Evolutionary conservation across 306 rosid species (phyloP).

Genomic region (Hippophae gyantsensis): DNA sequence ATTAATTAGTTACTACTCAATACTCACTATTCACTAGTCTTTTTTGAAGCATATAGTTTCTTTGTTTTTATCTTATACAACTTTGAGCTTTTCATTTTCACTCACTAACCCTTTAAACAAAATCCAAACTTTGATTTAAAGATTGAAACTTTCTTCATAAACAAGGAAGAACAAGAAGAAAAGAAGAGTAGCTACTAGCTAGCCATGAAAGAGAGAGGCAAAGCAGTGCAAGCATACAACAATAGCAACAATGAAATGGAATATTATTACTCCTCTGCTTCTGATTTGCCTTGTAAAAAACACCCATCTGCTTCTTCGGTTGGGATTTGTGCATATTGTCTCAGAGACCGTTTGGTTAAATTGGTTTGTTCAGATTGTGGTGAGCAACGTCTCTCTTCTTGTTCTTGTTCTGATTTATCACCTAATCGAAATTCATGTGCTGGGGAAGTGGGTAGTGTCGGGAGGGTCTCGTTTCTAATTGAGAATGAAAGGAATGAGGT

Average conservation of each 20-base stretch:
- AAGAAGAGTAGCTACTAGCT: conserved; percentile 7
- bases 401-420: conserved; percentile 89
- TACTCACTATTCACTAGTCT: background rate
- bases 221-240: conserved; percentile 42
- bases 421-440: conserved; percentile 76
- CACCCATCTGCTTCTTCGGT: conserved; percentile 77
- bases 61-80: background rate
- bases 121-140: conserved; percentile 15
- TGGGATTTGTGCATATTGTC: conserved; percentile 85
- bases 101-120: background rate
- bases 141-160: background rate
- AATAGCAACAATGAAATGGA: conserved; percentile 51
- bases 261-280: conserved; percentile 56
- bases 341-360: conserved; percentile 69
- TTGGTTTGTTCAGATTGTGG: conserved; percentile 98
- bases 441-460: conserved; percentile 84
- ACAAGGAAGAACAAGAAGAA: background rate
- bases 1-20: background rate
- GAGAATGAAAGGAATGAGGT: conserved; percentile 64
- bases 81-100: background rate
- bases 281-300: conserved; percentile 60
- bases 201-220: conserved; percentile 72
- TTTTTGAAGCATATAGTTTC: background rate
- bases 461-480: conserved; percentile 78
- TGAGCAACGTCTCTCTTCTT: conserved; percentile 91